Base-by-base conservation (phyloP, 495 filamentous ascomycete genomes). In the Penicillium pulvis region DNA sequence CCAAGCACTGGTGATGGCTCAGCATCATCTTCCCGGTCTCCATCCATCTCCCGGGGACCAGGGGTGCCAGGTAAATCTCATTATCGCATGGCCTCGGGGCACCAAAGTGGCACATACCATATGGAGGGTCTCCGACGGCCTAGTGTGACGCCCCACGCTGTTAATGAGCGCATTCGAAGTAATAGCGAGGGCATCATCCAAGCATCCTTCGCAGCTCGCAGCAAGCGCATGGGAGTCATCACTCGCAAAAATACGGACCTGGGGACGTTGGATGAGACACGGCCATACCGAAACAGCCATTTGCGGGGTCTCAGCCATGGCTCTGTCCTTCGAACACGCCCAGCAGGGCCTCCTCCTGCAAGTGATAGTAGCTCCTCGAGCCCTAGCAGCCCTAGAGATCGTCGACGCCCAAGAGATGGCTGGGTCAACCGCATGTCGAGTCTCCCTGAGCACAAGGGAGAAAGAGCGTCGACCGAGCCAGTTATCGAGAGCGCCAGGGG, bases 181-280 rank as follows among this genome's bases (percentile, higher is more conserved):
- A 94, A 96, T 61, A 96, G 91, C 57, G 93, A 98, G 69, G 92
- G 89, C 23, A 79, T 91, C 16, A 81, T 90, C 35, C 82, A 86
- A 43, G 81, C 81, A 20, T 82, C 85, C 12, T 68, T 75, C 51
- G 71, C 78, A 10, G 76, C 79, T 75, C 89, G 75, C 57, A 81
- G 68, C 54, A 86, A 88, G 63, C 85, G 93, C 6, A 96, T 96
- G 90, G 93, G 92, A 6, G 87, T 95, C 28, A 85, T 97, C 30
- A 86, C 85, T 10, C 87, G 83, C 61, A 90, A 91, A 66, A 81
- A 86, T 24, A 83, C 85, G 14, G 91, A 92, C 53, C 75, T 95
- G 10, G 85, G 85, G 24, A 88, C 89, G 0, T 73, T 96, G 16
- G 85, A 93, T 55, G 92, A 97, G 67, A 83, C 76, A 11, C 80